Conservation (phyloP, 1,139 yeast species). For the Sugiyamaella neomexicana region DNA sequence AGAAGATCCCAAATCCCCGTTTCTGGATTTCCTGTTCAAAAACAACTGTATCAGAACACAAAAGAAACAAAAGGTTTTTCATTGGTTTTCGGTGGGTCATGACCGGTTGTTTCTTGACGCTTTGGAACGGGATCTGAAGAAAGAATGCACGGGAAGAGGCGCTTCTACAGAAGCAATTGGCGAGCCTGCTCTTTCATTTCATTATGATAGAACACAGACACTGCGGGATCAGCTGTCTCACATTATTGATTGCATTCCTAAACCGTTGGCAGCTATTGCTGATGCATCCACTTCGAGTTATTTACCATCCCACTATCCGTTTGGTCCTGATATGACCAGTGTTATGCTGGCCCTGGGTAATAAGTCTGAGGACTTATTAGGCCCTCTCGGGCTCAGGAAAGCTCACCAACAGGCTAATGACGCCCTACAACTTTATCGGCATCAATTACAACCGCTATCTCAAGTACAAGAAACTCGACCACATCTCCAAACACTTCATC, state of each 20-base stretch:
- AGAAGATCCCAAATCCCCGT: constrained; percentile 85
- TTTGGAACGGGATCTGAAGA: constrained; percentile 84
- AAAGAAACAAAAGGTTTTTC: constrained; percentile 94
- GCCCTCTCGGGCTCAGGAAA: too few species aligned
- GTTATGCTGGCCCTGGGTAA: neutral
- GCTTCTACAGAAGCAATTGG: constrained; percentile 44
- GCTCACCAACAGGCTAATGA: neutral
- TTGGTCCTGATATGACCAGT: constrained; percentile 3
- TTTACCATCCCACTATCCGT: constrained; percentile 15
- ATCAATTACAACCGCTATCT: neutral
- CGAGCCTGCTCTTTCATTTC: constrained; percentile 47
- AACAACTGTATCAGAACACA: constrained; percentile 91
- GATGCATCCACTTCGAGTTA: constrained; percentile 35
- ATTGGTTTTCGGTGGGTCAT: constrained; percentile 96
- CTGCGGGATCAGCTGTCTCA: constrained; percentile 43
- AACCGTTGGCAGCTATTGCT: constrained; percentile 38
- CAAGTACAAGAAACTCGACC: too few species aligned
- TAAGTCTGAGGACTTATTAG: too few species aligned
- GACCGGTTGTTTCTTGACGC: constrained; percentile 93
- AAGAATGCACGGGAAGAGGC: constrained; percentile 50
- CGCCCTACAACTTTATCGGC: neutral
- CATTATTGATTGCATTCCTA: constrained; percentile 36
- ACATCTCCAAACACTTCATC: too few species aligned
- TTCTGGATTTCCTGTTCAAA: constrained; percentile 78
- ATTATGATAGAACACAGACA: constrained; percentile 41